Percentiles rank a stretch among this genome's conserved stretches.
Conservation (phyloP, 2,329 filamentous ascomycete species). For the Calonectria henricotiae region DNA sequence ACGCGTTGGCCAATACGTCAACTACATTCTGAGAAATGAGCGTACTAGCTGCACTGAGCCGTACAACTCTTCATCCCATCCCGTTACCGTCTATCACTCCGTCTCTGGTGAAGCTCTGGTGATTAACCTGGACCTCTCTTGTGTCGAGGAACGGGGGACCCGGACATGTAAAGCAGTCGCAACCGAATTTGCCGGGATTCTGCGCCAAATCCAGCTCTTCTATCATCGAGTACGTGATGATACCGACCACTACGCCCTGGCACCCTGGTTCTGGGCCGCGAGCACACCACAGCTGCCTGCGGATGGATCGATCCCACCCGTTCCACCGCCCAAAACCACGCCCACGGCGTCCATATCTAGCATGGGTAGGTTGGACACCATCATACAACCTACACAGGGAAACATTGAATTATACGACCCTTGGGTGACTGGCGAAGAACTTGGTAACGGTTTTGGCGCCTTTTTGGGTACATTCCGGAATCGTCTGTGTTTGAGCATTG, state of each 20-base stretch:
- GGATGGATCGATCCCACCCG: slow-evolving; percentile 32
- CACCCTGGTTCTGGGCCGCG: not conserved
- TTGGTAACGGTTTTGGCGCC: slow-evolving; percentile 59
- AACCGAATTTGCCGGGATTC: not conserved
- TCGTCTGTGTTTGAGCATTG: slow-evolving; percentile 58
- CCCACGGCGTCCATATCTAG: slow-evolving; percentile 57
- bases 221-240: not conserved
- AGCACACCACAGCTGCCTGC: slow-evolving; percentile 38
- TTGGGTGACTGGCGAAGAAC: slow-evolving; percentile 65
- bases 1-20: not conserved
- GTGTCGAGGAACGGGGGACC: not conserved
- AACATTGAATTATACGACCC: slow-evolving; percentile 55
- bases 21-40: slow-evolving; percentile 7
- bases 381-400: slow-evolving; percentile 53
- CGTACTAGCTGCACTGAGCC: not conserved
- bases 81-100: not conserved
- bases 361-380: slow-evolving; percentile 57
- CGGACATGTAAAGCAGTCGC: not conserved
- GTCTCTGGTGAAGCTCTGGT: slow-evolving; percentile 2
- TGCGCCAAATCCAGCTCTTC: not conserved
- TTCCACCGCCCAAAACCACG: slow-evolving; percentile 50
- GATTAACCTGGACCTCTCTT: not conserved
- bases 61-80: not conserved
- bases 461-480: slow-evolving; percentile 61
- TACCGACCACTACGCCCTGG: not conserved